A percentile compares a stretch with the other conserved stretches of the same genome.
Conservation (phyloP, 148 eudicot species). For the Beta vulgaris region DNA sequence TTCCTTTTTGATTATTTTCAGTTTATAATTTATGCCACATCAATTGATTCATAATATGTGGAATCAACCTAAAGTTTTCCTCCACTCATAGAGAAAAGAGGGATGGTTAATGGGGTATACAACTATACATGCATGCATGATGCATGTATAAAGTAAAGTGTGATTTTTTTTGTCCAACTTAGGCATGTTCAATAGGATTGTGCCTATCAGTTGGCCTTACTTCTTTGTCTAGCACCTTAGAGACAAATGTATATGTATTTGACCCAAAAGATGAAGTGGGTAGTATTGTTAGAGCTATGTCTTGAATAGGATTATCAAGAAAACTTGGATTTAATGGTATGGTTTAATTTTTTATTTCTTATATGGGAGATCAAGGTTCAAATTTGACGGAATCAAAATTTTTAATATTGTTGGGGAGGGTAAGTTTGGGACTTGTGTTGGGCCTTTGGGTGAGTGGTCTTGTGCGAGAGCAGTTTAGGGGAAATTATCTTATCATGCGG, state of each 20-base stretch:
- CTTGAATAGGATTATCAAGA: no score
- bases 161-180: background rate
- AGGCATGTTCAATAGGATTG: background rate
- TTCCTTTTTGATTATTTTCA: conserved; percentile 2
- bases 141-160: background rate
- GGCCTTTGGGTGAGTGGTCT: no score
- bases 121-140: background rate
- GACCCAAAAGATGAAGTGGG: no score
- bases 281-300: no score
- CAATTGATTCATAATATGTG: conserved; percentile 12
- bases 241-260: background rate
- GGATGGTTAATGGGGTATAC: background rate
- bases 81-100: conserved; percentile 7
- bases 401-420: no score
- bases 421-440: no score
- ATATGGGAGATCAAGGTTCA: no score
- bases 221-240: background rate
- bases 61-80: conserved; percentile 18
- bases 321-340: no score
- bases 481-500: no score
- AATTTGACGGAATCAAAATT: no score
- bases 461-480: no score
- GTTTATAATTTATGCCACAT: conserved; percentile 16
- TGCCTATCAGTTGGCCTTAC: conserved; percentile 2
- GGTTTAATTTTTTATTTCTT: no score